Evolutionary conservation across 1,139 yeast genomes (phyloP).

Genomic region (Debaryomyces subglobosus): DNA sequence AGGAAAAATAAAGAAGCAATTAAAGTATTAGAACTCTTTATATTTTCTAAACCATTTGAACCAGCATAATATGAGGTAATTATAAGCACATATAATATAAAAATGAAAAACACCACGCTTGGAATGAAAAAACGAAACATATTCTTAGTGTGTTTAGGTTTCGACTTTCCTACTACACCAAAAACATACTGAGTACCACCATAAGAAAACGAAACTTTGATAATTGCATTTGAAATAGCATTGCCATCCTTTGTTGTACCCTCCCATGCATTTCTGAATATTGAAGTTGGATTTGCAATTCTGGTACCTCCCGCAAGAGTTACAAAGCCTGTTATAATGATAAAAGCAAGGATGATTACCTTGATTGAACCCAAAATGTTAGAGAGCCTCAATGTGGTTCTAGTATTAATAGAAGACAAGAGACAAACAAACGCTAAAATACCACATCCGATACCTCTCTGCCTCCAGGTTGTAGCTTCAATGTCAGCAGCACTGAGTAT

Average conservation of each 20-base stretch:
- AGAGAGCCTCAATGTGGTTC: neutral
- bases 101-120: neutral
- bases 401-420: neutral
- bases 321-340: neutral
- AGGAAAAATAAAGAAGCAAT: neutral
- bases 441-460: neutral
- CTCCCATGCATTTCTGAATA: conserved; percentile 40
- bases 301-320: neutral
- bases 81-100: neutral
- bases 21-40: neutral
- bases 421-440: neutral
- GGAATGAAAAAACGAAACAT: neutral
- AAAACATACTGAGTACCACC: conserved; percentile 26
- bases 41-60: neutral
- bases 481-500: neutral
- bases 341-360: neutral
- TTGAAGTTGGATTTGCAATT: conserved; percentile 21
- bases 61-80: neutral
- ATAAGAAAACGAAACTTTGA: conserved; percentile 46
- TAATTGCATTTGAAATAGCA: conserved; percentile 43
- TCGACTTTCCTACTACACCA: neutral
- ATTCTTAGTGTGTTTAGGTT: neutral
- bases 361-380: neutral
- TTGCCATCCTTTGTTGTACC: conserved; percentile 47
- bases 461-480: neutral